These are phyloP conservation scores for Pichia sporocuriosa DNA, from an alignment of 805 yeast genomes.

Conservation along the genomic window DNA sequence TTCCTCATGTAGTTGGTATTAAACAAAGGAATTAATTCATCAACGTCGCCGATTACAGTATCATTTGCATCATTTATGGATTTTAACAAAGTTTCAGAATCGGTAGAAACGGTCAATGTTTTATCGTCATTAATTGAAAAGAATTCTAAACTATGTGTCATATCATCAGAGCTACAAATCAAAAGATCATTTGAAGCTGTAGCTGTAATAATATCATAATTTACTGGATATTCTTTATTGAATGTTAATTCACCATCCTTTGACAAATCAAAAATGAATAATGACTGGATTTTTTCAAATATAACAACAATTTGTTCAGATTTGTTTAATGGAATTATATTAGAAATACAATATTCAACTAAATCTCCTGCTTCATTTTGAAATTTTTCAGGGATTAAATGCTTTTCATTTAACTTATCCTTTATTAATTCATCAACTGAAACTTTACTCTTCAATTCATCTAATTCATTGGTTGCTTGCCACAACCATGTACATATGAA, in stretches of 20 bases:
- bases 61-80: slow-evolving; percentile 20
- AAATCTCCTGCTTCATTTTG: slow-evolving; percentile 42
- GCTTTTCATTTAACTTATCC: slow-evolving; percentile 44
- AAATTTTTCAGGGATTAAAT: slow-evolving; percentile 60
- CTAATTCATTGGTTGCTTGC: slow-evolving; percentile 31
- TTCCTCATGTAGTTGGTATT: slow-evolving; percentile 48
- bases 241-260: slow-evolving; percentile 27
- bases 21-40: slow-evolving; percentile 46
- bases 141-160: slow-evolving; percentile 18
- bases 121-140: slow-evolving; percentile 22
- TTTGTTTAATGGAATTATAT: slow-evolving; percentile 26
- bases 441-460: slow-evolving; percentile 37
- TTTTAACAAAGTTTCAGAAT: slow-evolving; percentile 22
- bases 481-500: slow-evolving; percentile 74
- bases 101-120: slow-evolving; percentile 18
- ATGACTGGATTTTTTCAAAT: slow-evolving; percentile 40
- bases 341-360: slow-evolving; percentile 46
- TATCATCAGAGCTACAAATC: slow-evolving; percentile 22
- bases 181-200: slow-evolving; percentile 21
- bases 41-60: slow-evolving; percentile 23
- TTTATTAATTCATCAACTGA: slow-evolving; percentile 32
- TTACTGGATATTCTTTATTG: slow-evolving; percentile 24
- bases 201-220: slow-evolving; percentile 23
- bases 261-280: slow-evolving; percentile 33
- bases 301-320: slow-evolving; percentile 34